phyloP scores from a whole-genome alignment of 148 eudicot species.

The Nyssa sinensis region DNA sequence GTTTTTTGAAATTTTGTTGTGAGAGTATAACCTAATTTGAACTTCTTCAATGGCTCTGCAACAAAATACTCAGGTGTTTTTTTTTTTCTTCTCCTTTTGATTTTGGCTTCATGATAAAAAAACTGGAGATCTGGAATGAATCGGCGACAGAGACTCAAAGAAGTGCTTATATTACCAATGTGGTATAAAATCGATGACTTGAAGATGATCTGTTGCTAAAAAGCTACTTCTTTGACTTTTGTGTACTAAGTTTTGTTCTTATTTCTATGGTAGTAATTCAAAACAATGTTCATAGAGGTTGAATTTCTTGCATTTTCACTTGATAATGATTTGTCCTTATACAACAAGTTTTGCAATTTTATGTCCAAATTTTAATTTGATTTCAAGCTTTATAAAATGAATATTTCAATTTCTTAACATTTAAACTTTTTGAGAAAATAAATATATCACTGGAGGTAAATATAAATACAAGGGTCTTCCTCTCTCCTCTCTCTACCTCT shows the following conservation, averaged over 20 bases:
- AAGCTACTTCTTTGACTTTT: not conserved
- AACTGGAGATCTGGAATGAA: not conserved
- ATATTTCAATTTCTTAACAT: too few relatives aligned
- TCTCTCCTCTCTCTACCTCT: too few relatives aligned
- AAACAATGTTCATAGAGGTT: slow-evolving; percentile 1
- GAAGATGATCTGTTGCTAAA: too few relatives aligned
- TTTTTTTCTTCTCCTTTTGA: not conserved
- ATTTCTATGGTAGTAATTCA: not conserved
- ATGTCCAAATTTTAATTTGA: slow-evolving; percentile 4
- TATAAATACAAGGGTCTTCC: too few relatives aligned
- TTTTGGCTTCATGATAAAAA: too few relatives aligned
- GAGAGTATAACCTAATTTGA: not conserved
- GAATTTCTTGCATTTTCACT: too few relatives aligned
- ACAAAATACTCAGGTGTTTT: not conserved
- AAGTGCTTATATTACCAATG: too few relatives aligned
- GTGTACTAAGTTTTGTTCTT: not conserved
- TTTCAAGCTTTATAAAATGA: not conserved
- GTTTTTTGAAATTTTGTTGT: not conserved
- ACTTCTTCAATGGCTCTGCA: not conserved
- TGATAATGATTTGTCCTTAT: not conserved
- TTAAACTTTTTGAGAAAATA: too few relatives aligned
- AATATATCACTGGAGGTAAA: too few relatives aligned
- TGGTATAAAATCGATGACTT: not conserved
- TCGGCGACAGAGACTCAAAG: not conserved
- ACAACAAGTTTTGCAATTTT: not conserved